A percentile compares a stretch with the other conserved stretches of the same genome.
Conservation (phyloP, 192 early-diverging fungal genomes). For the Lunasporangiospora selenospora region DNA sequence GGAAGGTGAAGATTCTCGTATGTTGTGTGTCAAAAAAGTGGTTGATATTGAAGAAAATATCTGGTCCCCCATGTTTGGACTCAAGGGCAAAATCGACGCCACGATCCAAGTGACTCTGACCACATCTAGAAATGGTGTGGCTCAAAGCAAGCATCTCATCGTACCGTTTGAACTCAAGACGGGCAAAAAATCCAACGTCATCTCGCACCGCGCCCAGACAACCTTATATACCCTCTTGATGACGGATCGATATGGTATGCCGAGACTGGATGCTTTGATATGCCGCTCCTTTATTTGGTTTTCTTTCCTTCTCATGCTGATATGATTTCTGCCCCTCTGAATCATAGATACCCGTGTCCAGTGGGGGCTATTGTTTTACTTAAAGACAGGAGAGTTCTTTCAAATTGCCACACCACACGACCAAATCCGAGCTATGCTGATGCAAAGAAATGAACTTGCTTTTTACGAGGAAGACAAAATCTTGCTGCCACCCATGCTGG, state of each 20-base stretch:
- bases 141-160: no score
- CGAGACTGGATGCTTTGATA: not conserved
- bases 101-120: conserved; percentile 57
- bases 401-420: conserved; percentile 63
- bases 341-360: conserved; percentile 67
- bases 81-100: conserved; percentile 93
- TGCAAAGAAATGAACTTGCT: conserved; percentile 79
- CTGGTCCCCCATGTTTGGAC: conserved; percentile 91
- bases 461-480: conserved; percentile 47
- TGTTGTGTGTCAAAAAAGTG: conserved; percentile 67
- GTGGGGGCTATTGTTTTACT: conserved; percentile 80
- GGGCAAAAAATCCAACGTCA: conserved; percentile 64
- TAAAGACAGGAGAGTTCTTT: conserved; percentile 69
- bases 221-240: conserved; percentile 86
- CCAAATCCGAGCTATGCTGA: conserved; percentile 78
- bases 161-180: conserved; percentile 91
- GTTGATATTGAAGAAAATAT: conserved; percentile 91
- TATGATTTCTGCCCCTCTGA: no score
- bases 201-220: conserved; percentile 84
- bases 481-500: conserved; percentile 75
- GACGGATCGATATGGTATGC: conserved; percentile 79
- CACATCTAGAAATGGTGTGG: conserved; percentile 32
- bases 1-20: not conserved
- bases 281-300: not conserved
- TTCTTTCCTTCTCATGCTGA: no score